Evolutionary conservation across 768 basidiomycete genomes (phyloP), one percentile per base, ranked within the genome.

Genomic region (Russula abietina): DNA sequence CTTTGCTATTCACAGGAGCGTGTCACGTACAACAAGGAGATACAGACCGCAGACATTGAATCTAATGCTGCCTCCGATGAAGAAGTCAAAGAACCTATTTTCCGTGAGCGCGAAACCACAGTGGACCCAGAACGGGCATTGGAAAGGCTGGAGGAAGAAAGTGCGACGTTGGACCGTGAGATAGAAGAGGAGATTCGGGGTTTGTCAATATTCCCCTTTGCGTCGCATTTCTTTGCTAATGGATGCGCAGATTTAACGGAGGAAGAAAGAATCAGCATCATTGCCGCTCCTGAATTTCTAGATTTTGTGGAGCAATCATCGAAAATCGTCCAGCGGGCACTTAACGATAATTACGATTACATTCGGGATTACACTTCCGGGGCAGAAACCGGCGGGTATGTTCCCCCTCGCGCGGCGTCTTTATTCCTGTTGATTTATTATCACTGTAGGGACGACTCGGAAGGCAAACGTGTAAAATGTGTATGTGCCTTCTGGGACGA

Each of bases 341-440:
- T 98, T 65, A 97, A 91, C 70, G 97, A 98, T 69, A 84, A 84
- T 30, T 99, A 99, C 73, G 97, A 99, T 73, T 98, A 98, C 69
- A 92, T 93, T 68, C 86, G 90, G 38, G 97, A 99, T 75, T 99
- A 99, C 71, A 91, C 90, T n/a, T 83, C 95, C 55, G 89, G 88
- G 28, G 79, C 91, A 8, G 93, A 94, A 71, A 81, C 88, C 8
- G 89, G 87, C 69, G 83, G 84, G 94, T 94, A 69, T 71, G 90
- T 80, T 14, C 12, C 46, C 22, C 39, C 26, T 56, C 52, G 48
- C 4, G 12, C 46, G 33, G 12, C 12, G 41, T 57, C 39, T 24
- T 46, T 4, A 33, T n/a, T n/a, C 49, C 11, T 22, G 11, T 53
- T 62, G 24, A 54, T 57, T 48, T 26, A 54, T 63, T 30, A 39